Evolutionary conservation across 495 filamentous ascomycete species (phyloP).

Genomic region (Aspergillus avenaceus): DNA sequence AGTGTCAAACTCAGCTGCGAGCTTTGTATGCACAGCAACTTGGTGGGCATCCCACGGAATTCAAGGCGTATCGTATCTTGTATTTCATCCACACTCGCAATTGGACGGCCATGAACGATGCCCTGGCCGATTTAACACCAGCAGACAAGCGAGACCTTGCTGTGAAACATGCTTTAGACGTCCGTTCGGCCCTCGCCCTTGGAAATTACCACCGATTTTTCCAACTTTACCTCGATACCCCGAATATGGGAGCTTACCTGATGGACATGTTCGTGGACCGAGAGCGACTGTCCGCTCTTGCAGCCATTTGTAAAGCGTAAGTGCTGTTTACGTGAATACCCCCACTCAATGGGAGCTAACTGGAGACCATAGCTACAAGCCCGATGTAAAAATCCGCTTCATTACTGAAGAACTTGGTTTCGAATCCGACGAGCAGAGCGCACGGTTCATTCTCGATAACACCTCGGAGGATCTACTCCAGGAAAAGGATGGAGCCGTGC

Average conservation of each 20-base stretch:
- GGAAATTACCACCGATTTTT: conserved; percentile 98
- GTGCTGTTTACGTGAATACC: conserved; percentile 32
- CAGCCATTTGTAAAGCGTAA: conserved; percentile 91
- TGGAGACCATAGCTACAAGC: conserved; percentile 70
- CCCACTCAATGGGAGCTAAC: conserved; percentile 17
- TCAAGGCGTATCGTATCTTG: conserved; percentile 99
- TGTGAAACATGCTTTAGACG: conserved; percentile 87
- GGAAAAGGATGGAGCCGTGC: conserved; percentile 67
- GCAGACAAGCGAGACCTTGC: conserved; percentile 82
- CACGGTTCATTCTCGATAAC: conserved; percentile 80
- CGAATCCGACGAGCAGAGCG: conserved; percentile 84
- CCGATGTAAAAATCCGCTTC: conserved; percentile 81
- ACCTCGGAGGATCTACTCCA: conserved; percentile 71
- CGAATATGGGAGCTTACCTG: conserved; percentile 96
- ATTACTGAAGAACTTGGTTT: conserved; percentile 95
- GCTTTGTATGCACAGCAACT: conserved; percentile 81
- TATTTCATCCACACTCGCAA: conserved; percentile 99
- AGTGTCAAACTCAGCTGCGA: conserved; percentile 97
- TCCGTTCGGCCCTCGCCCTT: conserved; percentile 85
- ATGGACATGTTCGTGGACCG: conserved; percentile 98
- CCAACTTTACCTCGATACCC: conserved; percentile 86
- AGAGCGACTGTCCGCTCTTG: conserved; percentile 85
- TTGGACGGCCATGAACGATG: conserved; percentile 95
- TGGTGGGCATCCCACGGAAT: conserved; percentile 88
- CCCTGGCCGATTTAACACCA: conserved; percentile 94